Conservation (phyloP, 2,329 filamentous ascomycete species). For the Cadophora sp. region DNA sequence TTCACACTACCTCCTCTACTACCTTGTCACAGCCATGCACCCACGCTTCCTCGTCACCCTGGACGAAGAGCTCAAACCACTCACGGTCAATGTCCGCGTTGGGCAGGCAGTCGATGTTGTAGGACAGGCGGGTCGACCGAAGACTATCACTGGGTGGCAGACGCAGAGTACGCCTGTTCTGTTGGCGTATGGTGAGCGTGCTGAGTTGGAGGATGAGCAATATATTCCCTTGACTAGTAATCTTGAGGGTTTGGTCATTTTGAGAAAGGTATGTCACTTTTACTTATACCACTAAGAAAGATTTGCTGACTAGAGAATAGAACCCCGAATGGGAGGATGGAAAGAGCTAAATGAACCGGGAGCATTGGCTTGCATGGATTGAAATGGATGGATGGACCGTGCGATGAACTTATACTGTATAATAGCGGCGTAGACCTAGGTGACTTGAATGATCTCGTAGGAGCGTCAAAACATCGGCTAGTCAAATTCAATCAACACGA, state of each 20-base stretch:
- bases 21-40: slow-evolving; percentile 95
- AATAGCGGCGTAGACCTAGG: slow-evolving; percentile 41
- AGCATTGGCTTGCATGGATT: slow-evolving; percentile 23
- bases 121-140: slow-evolving; percentile 93
- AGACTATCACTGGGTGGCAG: slow-evolving; percentile 99
- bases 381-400: not conserved
- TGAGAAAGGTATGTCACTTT: slow-evolving; percentile 82
- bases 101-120: slow-evolving; percentile 98
- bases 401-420: slow-evolving; percentile 44
- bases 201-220: slow-evolving; percentile 96
- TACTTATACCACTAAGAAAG: not conserved
- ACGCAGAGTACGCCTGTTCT: slow-evolving; percentile 99
- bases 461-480: slow-evolving; percentile 34
- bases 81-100: slow-evolving; percentile 95
- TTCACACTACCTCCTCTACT: slow-evolving; percentile 95
- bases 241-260: slow-evolving; percentile 92
- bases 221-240: slow-evolving; percentile 92
- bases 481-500: slow-evolving; percentile 33
- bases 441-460: slow-evolving; percentile 27
- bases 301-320: slow-evolving; percentile 44
- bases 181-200: slow-evolving; percentile 91
- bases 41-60: slow-evolving; percentile 96
- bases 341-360: slow-evolving; percentile 47
- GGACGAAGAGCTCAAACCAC: slow-evolving; percentile 90
- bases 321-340: slow-evolving; percentile 62